These are phyloP conservation scores for Aspergillus homomorphus DNA, from an alignment of 495 filamentous ascomycete genomes.

Conservation along the genomic window DNA sequence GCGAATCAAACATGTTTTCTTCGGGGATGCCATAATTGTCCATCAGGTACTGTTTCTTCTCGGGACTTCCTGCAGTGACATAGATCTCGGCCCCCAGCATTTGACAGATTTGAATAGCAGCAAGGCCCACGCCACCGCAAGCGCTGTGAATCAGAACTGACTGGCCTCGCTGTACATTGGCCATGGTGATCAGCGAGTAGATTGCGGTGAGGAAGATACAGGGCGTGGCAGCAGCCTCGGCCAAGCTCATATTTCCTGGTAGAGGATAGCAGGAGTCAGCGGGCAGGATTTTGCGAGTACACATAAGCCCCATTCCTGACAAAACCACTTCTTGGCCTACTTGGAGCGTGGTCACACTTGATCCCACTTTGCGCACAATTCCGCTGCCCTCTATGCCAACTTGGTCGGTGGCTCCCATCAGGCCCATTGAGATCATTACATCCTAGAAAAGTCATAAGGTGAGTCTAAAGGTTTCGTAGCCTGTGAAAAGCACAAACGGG, in stretches of 20 bases:
- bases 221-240: not conserved
- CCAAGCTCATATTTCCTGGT: not conserved
- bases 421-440: not conserved
- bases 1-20: conserved; percentile 41
- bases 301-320: not conserved
- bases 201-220: not conserved
- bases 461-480: too few relatives aligned
- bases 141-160: conserved; percentile 40
- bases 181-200: conserved; percentile 5
- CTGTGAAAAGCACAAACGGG: too few relatives aligned
- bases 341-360: not conserved
- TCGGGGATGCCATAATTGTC: conserved; percentile 42
- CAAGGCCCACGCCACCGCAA: conserved; percentile 60
- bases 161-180: conserved; percentile 26
- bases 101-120: conserved; percentile 56
- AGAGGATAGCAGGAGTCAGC: not conserved
- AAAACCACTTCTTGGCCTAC: not conserved
- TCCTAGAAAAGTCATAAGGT: not conserved
- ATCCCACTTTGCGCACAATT: not conserved
- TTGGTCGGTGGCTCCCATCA: not conserved
- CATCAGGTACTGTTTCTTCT: conserved; percentile 55
- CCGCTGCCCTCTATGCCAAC: conserved; percentile 1
- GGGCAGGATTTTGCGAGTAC: not conserved
- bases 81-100: conserved; percentile 58
- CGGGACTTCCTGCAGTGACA: conserved; percentile 53